Conservation (phyloP, 148 eudicot genomes). For the Pharnaceum exiguum region DNA sequence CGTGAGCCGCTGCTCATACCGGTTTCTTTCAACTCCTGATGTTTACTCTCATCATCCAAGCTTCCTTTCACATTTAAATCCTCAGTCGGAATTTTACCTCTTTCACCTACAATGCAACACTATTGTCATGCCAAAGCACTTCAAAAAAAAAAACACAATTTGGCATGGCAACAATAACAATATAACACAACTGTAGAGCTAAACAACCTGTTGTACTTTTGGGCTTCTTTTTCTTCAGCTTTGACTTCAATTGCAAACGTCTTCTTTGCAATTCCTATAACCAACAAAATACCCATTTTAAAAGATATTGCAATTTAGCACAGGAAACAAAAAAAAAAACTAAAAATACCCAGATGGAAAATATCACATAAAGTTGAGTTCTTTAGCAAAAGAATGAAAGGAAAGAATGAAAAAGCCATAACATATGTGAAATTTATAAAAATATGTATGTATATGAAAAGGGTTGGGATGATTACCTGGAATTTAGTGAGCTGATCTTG, state of each 20-base stretch:
- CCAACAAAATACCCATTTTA: neutral
- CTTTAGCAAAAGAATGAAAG: too few relatives aligned
- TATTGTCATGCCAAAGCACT: neutral
- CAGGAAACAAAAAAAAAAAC: neutral
- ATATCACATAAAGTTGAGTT: too few relatives aligned
- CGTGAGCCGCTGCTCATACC: slow-evolving; percentile 6
- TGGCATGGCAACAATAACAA: neutral
- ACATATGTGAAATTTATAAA: neutral
- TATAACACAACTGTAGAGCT: neutral
- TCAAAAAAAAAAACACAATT: neutral
- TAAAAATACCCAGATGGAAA: too few relatives aligned
- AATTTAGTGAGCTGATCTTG: slow-evolving; percentile 60
- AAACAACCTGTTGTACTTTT: slow-evolving; percentile 35
- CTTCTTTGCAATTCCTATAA: slow-evolving; percentile 66
- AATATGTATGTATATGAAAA: neutral
- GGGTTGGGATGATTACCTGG: slow-evolving; percentile 30
- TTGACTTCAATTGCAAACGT: slow-evolving; percentile 59
- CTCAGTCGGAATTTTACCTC: slow-evolving; percentile 16
- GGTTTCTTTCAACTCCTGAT: slow-evolving; percentile 17
- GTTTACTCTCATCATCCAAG: slow-evolving; percentile 10
- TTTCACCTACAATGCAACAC: slow-evolving; percentile 2
- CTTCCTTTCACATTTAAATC: slow-evolving; percentile 21
- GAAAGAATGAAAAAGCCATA: too few relatives aligned
- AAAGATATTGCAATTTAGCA: neutral
- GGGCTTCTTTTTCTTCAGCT: slow-evolving; percentile 37